phyloP scores from a whole-genome alignment of 2,329 filamentous ascomycete species.

The Proliferodiscus dingleyae region DNA sequence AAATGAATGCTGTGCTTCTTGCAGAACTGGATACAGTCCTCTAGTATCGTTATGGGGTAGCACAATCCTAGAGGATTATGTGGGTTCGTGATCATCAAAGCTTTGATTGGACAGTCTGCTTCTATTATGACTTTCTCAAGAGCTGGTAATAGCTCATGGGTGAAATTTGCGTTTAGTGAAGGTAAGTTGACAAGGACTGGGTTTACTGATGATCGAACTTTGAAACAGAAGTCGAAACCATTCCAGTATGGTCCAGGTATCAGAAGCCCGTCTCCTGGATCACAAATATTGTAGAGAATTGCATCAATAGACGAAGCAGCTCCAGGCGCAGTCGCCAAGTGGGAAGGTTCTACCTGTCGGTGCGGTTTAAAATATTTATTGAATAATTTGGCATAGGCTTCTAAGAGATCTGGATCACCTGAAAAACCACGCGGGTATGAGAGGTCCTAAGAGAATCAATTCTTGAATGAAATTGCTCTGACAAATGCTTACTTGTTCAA shows the following conservation, averaged over 20 bases:
- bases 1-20: no score
- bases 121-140: no score
- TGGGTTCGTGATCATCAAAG: no score
- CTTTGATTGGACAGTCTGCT: no score
- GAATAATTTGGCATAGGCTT: conserved; percentile 11
- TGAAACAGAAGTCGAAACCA: conserved; percentile 9
- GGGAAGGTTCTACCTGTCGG: conserved; percentile 8
- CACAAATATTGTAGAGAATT: conserved; percentile 15
- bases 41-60: no score
- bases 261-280: conserved; percentile 17
- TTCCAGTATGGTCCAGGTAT: conserved; percentile 19
- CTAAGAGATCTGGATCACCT: conserved; percentile 7
- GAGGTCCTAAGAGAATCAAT: conserved; percentile 4
- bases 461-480: not conserved
- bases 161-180: not conserved
- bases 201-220: not conserved
- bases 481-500: not conserved
- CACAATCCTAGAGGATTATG: no score
- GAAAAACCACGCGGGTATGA: conserved; percentile 10
- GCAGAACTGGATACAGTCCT: no score
- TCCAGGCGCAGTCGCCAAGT: conserved; percentile 14
- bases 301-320: conserved; percentile 15
- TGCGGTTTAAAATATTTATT: conserved; percentile 16
- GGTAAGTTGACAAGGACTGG: not conserved
- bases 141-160: conserved; percentile 1